phyloP scores from a whole-genome alignment of 768 basidiomycete species.

The Tephrocybe rancida region DNA sequence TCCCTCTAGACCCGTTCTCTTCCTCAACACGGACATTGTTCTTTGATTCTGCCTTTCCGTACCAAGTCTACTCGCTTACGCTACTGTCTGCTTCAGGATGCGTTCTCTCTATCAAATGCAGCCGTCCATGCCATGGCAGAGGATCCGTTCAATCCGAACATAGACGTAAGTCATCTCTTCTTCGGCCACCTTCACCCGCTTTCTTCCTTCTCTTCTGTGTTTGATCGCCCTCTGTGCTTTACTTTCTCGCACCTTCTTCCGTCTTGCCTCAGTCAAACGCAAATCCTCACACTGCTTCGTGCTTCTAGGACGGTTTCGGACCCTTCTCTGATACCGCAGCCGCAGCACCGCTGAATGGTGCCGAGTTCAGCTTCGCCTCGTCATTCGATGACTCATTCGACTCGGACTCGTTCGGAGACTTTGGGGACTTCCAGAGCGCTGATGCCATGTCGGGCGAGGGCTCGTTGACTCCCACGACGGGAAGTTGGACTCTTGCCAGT shows the following conservation, averaged over 20 bases:
- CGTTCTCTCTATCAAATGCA: slow-evolving; percentile 45
- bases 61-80: not conserved
- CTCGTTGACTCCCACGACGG: slow-evolving; percentile 61
- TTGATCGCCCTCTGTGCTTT: not conserved
- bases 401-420: slow-evolving; percentile 68
- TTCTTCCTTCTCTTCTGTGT: not conserved
- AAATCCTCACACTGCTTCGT: slow-evolving; percentile 2
- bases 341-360: slow-evolving; percentile 1
- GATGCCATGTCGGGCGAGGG: slow-evolving; percentile 21
- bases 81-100: slow-evolving; percentile 38
- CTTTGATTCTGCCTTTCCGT: not conserved
- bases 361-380: slow-evolving; percentile 58
- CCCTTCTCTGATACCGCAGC: slow-evolving; percentile 75
- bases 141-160: slow-evolving; percentile 52
- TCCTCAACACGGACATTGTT: not conserved
- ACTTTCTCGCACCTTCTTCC: not conserved
- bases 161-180: slow-evolving; percentile 46
- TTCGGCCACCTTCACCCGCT: not conserved
- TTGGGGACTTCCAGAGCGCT: slow-evolving; percentile 75
- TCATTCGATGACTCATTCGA: slow-evolving; percentile 72
- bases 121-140: slow-evolving; percentile 39
- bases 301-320: slow-evolving; percentile 66
- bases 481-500: slow-evolving; percentile 72
- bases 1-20: not conserved
- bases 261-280: not conserved